Evolutionary conservation across 2,329 filamentous ascomycete species (phyloP), one percentile per base, ranked within the genome.

Genomic region (Microcyclosporella mali): DNA sequence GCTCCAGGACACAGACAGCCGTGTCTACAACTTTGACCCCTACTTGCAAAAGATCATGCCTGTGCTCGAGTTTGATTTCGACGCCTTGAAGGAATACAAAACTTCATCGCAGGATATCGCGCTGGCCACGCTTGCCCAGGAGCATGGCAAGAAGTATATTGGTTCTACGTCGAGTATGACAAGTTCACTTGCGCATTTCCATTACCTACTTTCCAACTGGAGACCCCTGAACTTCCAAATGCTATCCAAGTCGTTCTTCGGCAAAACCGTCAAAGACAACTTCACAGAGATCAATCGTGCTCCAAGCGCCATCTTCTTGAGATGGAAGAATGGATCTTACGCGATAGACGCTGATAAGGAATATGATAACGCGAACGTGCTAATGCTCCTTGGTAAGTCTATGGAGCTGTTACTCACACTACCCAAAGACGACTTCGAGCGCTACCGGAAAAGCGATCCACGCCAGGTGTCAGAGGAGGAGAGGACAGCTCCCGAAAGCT

Each of bases 131-230:
- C 77, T 92, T 32, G 85, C 87, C 2, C 71, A 73, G 37, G 66
- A 79, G 41, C 66, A 85, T 47, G 68, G 73, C 10, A 88, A 82
- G 62, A 94, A 85, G 60, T 98, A 94, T 60, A 83, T 88, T 9
- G 92, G 92, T 8, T 98, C 92, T 10, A 97, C 92, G 0, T 98
- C 92, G 1, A 97, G 90, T 66, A 95, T 95, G 88, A 95, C 90
- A 1, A 73, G 82, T 2, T 81, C 85, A 38, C 72, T 98, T 33
- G 78, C 84, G 2, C 94, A 98, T 57, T 95, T 98, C 59, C 92
- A 98, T 63, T 97, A 81, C 58, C 75, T 98, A 2, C 73, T 98
- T 8, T 97, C 90, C 0, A 70, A 75, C 6, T 97, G 88, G 84
- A 81, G 94, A 40, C 70, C 72, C 2, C 72, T 95, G 46, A 84